Base-by-base conservation (phyloP, 768 basidiomycete species). In the Boletellus sp. region DNA sequence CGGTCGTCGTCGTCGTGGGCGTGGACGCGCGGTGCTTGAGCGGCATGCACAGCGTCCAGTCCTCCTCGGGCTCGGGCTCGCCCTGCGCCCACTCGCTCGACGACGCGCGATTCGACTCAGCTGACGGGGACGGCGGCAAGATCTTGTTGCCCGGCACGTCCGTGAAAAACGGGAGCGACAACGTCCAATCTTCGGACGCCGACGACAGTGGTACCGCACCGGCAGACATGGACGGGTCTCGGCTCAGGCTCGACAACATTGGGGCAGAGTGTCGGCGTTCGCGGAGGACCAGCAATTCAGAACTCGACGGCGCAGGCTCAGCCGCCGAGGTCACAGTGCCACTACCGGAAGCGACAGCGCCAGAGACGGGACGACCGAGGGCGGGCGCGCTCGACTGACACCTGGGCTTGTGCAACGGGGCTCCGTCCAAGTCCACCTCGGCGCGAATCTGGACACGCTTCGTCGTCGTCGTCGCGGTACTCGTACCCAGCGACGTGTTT, bases 41-140 rank as follows among this genome's bases (percentile, higher is more conserved):
- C 16, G 66, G 63, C 68, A 69, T 69, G 6, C 63, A 67, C 8
- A 67, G 47, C 28, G 66, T 67, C 66, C 66, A 67, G 24, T 67
- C 66, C 6, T 67, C 67, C 20, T 36, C 34, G 19, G 52, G 32
- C 2, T 45, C 41, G n/a, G n/a, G n/a, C 11, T 44, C 57, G n/a
- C 58, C 60, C 50, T 51, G 7, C 10, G 17, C 41, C 0, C 7
- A 4, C 31, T 53, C 46, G n/a, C n/a, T n/a, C 26, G 9, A 26
- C 26, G 26, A 26, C 9, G 1, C 26, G 9, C 4, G 26, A 6
- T 6, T 26, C 26, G 6, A 9, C 26, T 26, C 2, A 6, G 47
- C 45, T 41, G 42, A 15, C 22, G 15, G 23, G 9, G 51, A 51
- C 32, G 51, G 50, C 0, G 39, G 40, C 6, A 42, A 3, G 8